Percentiles rank a stretch among this genome's conserved stretches.
Evolutionary conservation across 1,139 yeast species (phyloP).

Genomic region (Kluyveromyces marxianus): DNA sequence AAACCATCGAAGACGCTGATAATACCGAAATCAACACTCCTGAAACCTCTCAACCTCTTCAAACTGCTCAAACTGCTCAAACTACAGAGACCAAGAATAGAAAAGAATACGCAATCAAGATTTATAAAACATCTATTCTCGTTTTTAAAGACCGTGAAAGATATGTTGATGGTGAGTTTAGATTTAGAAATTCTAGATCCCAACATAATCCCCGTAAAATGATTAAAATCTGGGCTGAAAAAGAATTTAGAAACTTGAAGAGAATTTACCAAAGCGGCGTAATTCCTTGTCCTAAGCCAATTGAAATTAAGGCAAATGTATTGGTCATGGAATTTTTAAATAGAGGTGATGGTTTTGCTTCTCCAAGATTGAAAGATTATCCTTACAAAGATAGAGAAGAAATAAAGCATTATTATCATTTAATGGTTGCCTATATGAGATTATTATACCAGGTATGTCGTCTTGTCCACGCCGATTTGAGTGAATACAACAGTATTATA

Average conservation of each 20-base stretch:
- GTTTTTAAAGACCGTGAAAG: slow-evolving; percentile 95
- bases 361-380: slow-evolving; percentile 83
- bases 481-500: slow-evolving; percentile 88
- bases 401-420: slow-evolving; percentile 60
- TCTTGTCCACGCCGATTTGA: slow-evolving; percentile 91
- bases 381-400: slow-evolving; percentile 59
- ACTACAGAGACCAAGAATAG: slow-evolving; percentile 19
- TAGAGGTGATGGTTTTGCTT: slow-evolving; percentile 55
- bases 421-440: slow-evolving; percentile 78
- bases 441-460: slow-evolving; percentile 81
- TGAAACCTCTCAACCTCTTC: neutral
- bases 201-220: slow-evolving; percentile 93
- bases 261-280: slow-evolving; percentile 63
- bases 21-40: neutral
- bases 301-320: slow-evolving; percentile 82
- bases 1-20: slow-evolving; percentile 3
- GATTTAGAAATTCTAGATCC: slow-evolving; percentile 77
- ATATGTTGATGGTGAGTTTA: slow-evolving; percentile 91
- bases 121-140: slow-evolving; percentile 89
- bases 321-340: slow-evolving; percentile 89
- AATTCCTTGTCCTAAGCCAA: slow-evolving; percentile 88
- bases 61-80: neutral
- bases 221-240: slow-evolving; percentile 98
- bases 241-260: slow-evolving; percentile 87
- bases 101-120: slow-evolving; percentile 76